These are phyloP conservation scores for Tetradesmus obliquus DNA, from an alignment of 139 green algal genomes.

Conservation along the genomic window DNA sequence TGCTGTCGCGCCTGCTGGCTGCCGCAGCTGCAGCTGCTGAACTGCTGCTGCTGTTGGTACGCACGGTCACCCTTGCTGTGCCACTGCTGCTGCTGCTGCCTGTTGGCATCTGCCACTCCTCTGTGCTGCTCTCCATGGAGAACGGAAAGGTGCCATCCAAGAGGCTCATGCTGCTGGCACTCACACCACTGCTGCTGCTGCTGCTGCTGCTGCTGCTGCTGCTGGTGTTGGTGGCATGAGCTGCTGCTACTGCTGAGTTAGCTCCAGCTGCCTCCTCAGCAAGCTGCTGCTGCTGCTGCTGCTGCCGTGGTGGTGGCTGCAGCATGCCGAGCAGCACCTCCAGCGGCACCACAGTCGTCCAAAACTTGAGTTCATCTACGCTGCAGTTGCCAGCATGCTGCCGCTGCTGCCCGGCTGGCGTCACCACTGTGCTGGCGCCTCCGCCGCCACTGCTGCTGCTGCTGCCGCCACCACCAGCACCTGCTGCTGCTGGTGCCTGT, in stretches of 20 bases:
- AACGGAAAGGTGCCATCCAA: background rate
- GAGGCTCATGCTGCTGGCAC: background rate
- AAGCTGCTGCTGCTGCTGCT: slow-evolving; percentile 7
- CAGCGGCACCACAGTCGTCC: slow-evolving; percentile 8
- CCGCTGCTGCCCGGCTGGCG: background rate
- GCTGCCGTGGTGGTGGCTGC: background rate
- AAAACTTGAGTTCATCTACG: background rate
- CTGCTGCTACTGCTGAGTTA: background rate
- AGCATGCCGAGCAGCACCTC: background rate
- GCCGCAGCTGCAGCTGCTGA: no score
- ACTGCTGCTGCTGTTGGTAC: slow-evolving; percentile 9
- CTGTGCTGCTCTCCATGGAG: slow-evolving; percentile 18
- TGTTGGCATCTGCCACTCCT: background rate
- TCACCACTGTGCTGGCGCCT: background rate
- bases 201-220: background rate
- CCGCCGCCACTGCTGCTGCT: slow-evolving; percentile 15
- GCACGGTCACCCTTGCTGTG: background rate
- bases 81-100: slow-evolving; percentile 14
- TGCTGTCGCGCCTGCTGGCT: background rate
- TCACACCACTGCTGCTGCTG: background rate
- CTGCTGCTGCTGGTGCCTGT: background rate
- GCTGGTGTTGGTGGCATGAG: no score
- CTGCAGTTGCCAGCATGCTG: background rate
- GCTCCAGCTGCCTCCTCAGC: background rate
- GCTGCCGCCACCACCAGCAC: background rate